Conservation (phyloP, 352 stramenopile species). For the Phytophthora parvispora region DNA sequence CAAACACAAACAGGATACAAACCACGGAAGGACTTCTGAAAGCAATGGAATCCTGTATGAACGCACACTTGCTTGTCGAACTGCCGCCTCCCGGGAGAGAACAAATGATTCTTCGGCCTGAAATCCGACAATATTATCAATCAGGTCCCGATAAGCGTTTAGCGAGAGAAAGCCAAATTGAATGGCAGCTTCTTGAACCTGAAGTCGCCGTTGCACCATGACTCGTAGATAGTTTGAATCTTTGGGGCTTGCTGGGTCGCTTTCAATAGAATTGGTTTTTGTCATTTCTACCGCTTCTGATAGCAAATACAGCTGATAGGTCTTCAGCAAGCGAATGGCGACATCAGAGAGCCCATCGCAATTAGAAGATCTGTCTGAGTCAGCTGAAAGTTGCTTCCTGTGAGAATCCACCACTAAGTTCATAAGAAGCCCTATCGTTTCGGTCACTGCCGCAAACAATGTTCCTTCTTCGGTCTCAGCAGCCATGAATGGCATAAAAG, state of each 20-base stretch:
- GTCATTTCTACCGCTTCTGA: slow-evolving; percentile 80
- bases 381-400: slow-evolving; percentile 14
- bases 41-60: slow-evolving; percentile 63
- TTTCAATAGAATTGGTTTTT: slow-evolving; percentile 39
- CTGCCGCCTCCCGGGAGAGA: slow-evolving; percentile 26
- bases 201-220: slow-evolving; percentile 33
- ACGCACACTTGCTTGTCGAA: slow-evolving; percentile 44
- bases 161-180: slow-evolving; percentile 78
- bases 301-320: slow-evolving; percentile 83
- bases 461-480: slow-evolving; percentile 7
- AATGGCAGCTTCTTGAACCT: slow-evolving; percentile 78
- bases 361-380: slow-evolving; percentile 5
- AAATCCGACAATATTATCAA: slow-evolving; percentile 53
- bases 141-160: slow-evolving; percentile 61
- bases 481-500: slow-evolving; percentile 61
- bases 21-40: slow-evolving; percentile 78
- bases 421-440: slow-evolving; percentile 56
- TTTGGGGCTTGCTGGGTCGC: not conserved
- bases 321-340: slow-evolving; percentile 69
- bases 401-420: slow-evolving; percentile 42
- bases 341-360: slow-evolving; percentile 36
- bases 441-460: slow-evolving; percentile 36
- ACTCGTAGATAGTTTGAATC: slow-evolving; percentile 16
- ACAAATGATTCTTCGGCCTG: slow-evolving; percentile 68
- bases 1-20: slow-evolving; percentile 84